A percentile compares a stretch with the other conserved stretches of the same genome.
phyloP scores from a whole-genome alignment of 2,329 filamentous ascomycete genomes.

The Calcarisporium arbuscula region DNA sequence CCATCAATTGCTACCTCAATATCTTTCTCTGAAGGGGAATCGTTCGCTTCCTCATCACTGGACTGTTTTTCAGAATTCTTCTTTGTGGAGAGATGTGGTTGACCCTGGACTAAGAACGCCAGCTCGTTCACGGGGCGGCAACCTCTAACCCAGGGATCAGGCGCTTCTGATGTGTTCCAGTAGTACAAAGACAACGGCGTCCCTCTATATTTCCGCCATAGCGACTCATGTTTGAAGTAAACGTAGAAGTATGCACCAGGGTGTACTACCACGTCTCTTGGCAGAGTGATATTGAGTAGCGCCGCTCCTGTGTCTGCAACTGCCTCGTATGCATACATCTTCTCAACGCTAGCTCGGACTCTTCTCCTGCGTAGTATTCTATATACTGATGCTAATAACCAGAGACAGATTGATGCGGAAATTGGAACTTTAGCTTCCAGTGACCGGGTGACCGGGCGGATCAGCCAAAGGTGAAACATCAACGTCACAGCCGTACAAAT shows the following conservation, averaged over 20 bases:
- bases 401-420: not conserved
- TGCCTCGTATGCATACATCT: not conserved
- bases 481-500: not conserved
- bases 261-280: not conserved
- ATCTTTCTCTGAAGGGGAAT: not conserved
- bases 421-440: not conserved
- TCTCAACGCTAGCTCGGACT: not conserved
- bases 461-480: not conserved
- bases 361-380: not conserved
- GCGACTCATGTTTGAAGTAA: not conserved
- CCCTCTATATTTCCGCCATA: not conserved
- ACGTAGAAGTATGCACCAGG: not conserved
- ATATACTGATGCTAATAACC: not conserved
- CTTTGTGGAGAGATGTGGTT: not conserved
- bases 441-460: not conserved
- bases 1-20: not conserved
- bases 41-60: no score
- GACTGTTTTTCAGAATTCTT: no score
- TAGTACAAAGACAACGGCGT: not conserved
- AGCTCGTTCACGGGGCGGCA: not conserved
- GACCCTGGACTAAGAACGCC: not conserved
- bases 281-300: not conserved
- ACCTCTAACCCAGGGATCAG: not conserved
- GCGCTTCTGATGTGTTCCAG: not conserved
- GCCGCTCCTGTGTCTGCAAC: not conserved